Conservation (phyloP, 176 grass and related monocot genomes). For the Juncus effusus region DNA sequence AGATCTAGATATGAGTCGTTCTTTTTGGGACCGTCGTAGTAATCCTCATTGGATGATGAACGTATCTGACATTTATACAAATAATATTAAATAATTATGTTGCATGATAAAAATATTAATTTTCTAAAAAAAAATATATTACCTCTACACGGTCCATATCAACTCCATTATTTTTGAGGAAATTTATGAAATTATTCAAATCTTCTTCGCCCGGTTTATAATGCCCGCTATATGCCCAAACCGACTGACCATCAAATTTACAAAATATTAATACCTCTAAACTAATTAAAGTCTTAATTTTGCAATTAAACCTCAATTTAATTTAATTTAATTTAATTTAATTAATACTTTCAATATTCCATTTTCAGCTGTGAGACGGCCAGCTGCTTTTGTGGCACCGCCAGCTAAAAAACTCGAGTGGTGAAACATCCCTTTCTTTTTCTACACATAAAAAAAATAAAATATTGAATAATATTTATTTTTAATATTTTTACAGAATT, state of each 20-base stretch:
- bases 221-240: slow-evolving; percentile 90
- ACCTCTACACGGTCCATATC: slow-evolving; percentile 60
- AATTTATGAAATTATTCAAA: slow-evolving; percentile 47
- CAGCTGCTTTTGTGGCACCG: slow-evolving; percentile 80
- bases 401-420: slow-evolving; percentile 97
- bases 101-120: neutral
- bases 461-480: neutral
- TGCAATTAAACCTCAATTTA: neutral
- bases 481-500: neutral
- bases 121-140: slow-evolving; percentile 6
- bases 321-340: neutral
- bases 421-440: slow-evolving; percentile 86
- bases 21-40: slow-evolving; percentile 44
- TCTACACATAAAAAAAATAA: slow-evolving; percentile 36
- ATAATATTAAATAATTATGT: neutral
- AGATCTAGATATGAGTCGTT: neutral
- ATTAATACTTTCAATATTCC: slow-evolving; percentile 67
- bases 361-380: slow-evolving; percentile 64
- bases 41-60: slow-evolving; percentile 60
- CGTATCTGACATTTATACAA: slow-evolving; percentile 37
- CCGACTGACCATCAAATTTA: slow-evolving; percentile 35
- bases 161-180: slow-evolving; percentile 68
- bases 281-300: slow-evolving; percentile 3
- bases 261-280: neutral
- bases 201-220: slow-evolving; percentile 74